Evolutionary conservation across 176 grass and related monocot genomes (phyloP), one percentile per base, ranked within the genome.

Genomic region (Ensete glaucum): DNA sequence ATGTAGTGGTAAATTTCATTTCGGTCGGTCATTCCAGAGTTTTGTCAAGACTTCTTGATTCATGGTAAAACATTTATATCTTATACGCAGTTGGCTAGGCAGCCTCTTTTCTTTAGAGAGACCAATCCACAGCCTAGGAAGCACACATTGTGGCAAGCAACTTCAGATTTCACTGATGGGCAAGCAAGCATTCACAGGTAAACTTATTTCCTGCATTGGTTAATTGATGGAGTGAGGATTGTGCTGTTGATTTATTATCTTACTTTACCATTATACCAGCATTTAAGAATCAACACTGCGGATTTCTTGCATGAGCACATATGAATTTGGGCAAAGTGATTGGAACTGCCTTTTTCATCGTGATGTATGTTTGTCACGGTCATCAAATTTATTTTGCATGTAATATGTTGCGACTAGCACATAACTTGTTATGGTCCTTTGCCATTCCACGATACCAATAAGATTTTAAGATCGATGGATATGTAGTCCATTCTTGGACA

Each of bases 51-150:
- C 22, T 72, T 17, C 0, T 72, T 9, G 10, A 13, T 22, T 20
- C 53, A 1, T 43, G 6, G 2, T 53, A 12, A 22, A 7, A 50
- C 2, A 22, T 22, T n/a, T 11, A 52, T 7, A 72, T 14, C 8
- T 34, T 51, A 22, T 54, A 69, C 81, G 27, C 78, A 97, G 93
- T 83, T 93, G 80, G 80, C 79, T 21, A 80, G 84, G n/a, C 85
- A 84, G 34, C 93, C 93, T 12, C 50, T 85, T 76, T 97, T 97
- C 84, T 97, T 87, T 66, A 83, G 75, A 81, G 93, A 97, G 56
- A 91, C 79, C 23, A 77, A 89, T 87, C 84, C 93, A 81, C 90
- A 87, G 75, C 90, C 90, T 79, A 97, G 90, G 70, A 97, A 89
- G 75, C 93, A 97, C 79, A 93, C 93, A 8, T 13, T 87, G 54